Base-by-base conservation (phyloP, 2,329 filamentous ascomycete genomes). In the Colletotrichum truncatum region DNA sequence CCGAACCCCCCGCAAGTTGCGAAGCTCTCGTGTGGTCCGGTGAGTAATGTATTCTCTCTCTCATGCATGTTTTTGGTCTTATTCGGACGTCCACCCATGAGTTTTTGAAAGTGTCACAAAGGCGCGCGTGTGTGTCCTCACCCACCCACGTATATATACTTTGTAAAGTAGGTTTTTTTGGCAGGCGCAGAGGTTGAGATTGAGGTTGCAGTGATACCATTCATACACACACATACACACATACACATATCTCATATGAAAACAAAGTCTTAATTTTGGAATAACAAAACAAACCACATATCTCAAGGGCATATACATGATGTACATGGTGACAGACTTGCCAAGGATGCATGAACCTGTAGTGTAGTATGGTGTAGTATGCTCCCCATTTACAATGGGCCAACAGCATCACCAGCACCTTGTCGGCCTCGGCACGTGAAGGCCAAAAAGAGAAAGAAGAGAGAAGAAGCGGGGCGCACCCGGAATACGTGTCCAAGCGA, bases 1-100 rank as follows among this genome's bases (percentile, higher is more conserved):
- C 52, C 52, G 28, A 7, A 12, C 14, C 25, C 10, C 39, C n/a
- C 46, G 21, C 16, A 39, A 39, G 36, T 23, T 25, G 14, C 25
- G 41, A 61, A 54, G 61, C 56, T 59, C 54, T 36, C 55, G 38
- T 51, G 39, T 48, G 56, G 61, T 64, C 61, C 61, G 48, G 39
- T 54, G 55, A 53, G 46, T 53, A 54, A 48, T 64, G 32, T 54
- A 54, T 64, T 38, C 12, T 46, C 32, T 38, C 30, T 38, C 36
- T 41, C 32, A 48, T 11, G 43, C 48, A 28, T 48, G n/a, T n/a
- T n/a, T n/a, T n/a, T 46, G 32, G 46, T 49, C 28, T 34, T 38
- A 21, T 16, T 6, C 16, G 16, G 14, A 11, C 18, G 21, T 12
- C 32, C 12, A 16, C 6, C 16, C 18, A 39, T 11, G 6, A 34